Evolutionary conservation across 352 stramenopile species (phyloP).

Genomic region (Globisporangium mamillatum): DNA sequence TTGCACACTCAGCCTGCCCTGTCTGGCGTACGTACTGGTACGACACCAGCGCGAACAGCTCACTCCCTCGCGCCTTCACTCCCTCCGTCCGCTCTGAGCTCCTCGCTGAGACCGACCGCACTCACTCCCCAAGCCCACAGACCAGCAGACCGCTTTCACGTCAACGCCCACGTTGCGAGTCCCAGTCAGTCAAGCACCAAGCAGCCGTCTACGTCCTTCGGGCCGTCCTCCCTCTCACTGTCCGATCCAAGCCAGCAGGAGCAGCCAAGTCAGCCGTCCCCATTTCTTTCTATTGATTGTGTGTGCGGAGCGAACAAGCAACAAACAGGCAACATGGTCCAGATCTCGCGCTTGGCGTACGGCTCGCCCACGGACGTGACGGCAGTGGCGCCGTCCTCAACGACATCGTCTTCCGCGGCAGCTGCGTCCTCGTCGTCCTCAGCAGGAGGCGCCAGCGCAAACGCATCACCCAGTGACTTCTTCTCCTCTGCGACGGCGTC

Average conservation of each 20-base stretch:
- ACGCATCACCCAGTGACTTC: no score
- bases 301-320: not conserved
- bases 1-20: not conserved
- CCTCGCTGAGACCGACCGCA: no score
- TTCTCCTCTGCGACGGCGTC: not conserved
- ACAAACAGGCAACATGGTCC: not conserved
- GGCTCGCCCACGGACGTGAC: slow-evolving; percentile 10
- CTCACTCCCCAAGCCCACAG: no score
- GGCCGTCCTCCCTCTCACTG: no score
- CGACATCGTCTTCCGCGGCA: not conserved
- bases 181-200: no score
- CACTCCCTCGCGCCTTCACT: not conserved
- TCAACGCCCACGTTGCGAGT: no score
- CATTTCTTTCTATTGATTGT: not conserved
- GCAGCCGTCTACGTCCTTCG: no score
- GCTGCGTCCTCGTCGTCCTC: not conserved
- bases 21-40: not conserved
- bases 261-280: no score
- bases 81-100: not conserved
- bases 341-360: not conserved
- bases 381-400: not conserved
- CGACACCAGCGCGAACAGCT: not conserved
- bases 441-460: not conserved
- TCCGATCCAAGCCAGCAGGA: no score
- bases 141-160: no score